Conservation (phyloP, 1,139 yeast genomes). For the Zygoascus meyerae region DNA sequence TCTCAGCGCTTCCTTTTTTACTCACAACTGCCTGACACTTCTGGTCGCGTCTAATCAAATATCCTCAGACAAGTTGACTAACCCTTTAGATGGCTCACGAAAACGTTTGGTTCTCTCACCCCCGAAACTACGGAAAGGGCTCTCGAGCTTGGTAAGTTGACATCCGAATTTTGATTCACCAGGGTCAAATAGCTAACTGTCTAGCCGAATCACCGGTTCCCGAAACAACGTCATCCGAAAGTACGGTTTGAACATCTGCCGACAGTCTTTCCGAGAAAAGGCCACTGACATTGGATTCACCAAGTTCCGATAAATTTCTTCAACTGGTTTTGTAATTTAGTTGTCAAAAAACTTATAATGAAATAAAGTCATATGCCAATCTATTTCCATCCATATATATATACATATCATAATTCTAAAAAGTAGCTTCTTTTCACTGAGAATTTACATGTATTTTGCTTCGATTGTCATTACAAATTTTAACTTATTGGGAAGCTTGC, state of each 20-base stretch:
- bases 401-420: no score
- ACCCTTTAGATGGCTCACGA: conserved; percentile 93
- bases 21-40: no score
- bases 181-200: conserved; percentile 9
- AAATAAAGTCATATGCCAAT: neutral
- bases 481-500: no score
- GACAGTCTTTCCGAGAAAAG: conserved; percentile 99
- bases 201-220: conserved; percentile 90
- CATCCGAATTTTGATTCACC: neutral
- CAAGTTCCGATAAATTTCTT: conserved; percentile 80
- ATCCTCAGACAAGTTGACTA: neutral
- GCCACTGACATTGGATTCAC: conserved; percentile 98
- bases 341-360: neutral
- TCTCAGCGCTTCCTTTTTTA: no score
- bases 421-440: neutral
- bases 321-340: neutral
- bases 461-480: no score
- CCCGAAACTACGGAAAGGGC: conserved; percentile 99
- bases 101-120: conserved; percentile 99
- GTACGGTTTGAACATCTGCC: conserved; percentile 99
- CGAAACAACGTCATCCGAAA: conserved; percentile 99
- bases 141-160: conserved; percentile 78
- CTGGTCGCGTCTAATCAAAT: no score
- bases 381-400: neutral
- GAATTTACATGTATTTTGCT: no score